Conservation (phyloP, 345 rosid species). For the Murraya paniculata region DNA sequence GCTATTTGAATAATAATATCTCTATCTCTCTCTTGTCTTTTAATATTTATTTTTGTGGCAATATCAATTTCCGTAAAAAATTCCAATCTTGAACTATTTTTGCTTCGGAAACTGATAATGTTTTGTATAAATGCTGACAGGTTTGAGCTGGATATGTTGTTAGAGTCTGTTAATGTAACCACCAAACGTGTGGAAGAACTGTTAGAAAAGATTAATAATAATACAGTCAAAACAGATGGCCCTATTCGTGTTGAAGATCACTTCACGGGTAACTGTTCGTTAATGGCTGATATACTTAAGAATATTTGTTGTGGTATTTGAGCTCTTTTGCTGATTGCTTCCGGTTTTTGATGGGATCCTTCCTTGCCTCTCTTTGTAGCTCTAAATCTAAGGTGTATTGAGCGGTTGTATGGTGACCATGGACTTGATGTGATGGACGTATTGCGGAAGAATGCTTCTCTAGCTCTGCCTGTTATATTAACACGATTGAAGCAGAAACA, state of each 20-base stretch:
- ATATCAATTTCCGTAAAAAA: background rate
- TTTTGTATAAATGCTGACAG: slow-evolving; percentile 38
- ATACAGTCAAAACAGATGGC: slow-evolving; percentile 52
- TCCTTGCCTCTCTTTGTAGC: slow-evolving; percentile 44
- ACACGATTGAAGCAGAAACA: slow-evolving; percentile 96
- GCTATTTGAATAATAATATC: background rate
- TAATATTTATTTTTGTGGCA: background rate
- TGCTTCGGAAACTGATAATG: slow-evolving; percentile 8
- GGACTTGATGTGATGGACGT: slow-evolving; percentile 97
- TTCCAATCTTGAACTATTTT: background rate
- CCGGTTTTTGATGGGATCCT: slow-evolving; percentile 11
- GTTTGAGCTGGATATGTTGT: slow-evolving; percentile 96
- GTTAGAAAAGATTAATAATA: slow-evolving; percentile 64
- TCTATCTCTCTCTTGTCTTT: background rate
- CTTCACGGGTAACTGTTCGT: slow-evolving; percentile 65
- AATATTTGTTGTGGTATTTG: slow-evolving; percentile 7
- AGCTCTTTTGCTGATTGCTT: slow-evolving; percentile 8
- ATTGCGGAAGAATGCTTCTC: slow-evolving; percentile 74
- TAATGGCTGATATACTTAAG: slow-evolving; percentile 5
- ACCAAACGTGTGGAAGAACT: slow-evolving; percentile 84
- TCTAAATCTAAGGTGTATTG: slow-evolving; percentile 88
- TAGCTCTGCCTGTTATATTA: slow-evolving; percentile 87
- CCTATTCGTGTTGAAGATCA: slow-evolving; percentile 71
- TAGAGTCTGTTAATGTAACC: slow-evolving; percentile 87
- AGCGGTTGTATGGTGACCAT: slow-evolving; percentile 92